Evolutionary conservation across 768 basidiomycete species (phyloP).

Genomic region (Hericium coralloides): DNA sequence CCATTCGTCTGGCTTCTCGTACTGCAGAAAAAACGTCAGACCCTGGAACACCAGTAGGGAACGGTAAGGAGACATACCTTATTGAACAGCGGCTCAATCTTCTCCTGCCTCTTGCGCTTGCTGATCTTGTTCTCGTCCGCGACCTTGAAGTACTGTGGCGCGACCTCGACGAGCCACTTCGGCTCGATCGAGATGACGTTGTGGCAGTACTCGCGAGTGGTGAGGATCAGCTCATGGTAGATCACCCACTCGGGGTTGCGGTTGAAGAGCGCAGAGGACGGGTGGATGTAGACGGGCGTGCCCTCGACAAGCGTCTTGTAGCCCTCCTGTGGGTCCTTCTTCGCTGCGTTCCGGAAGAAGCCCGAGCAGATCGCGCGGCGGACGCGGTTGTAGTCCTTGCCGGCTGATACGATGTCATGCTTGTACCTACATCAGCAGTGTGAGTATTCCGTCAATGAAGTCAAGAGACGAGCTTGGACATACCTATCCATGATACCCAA

Average conservation of each 20-base stretch:
- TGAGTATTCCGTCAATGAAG: conserved; percentile 8
- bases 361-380: conserved; percentile 95
- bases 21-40: conserved; percentile 25
- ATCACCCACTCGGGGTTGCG: conserved; percentile 93
- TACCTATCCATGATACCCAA: conserved; percentile 98
- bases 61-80: conserved; percentile 34
- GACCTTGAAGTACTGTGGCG: conserved; percentile 98
- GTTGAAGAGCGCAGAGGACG: conserved; percentile 94
- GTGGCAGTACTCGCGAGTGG: conserved; percentile 91
- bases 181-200: conserved; percentile 95
- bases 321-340: conserved; percentile 96
- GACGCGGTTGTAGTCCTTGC: conserved; percentile 85
- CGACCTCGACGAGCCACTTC: conserved; percentile 97
- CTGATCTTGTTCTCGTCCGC: conserved; percentile 97
- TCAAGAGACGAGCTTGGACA: conserved; percentile 16
- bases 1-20: conserved; percentile 94
- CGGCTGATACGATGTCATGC: conserved; percentile 91
- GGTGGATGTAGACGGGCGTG: conserved; percentile 98
- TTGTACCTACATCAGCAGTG: conserved; percentile 57
- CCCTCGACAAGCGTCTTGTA: conserved; percentile 97
- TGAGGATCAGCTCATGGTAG: conserved; percentile 93
- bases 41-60: not conserved
- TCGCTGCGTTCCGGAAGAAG: conserved; percentile 96
- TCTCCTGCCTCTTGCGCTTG: conserved; percentile 91
- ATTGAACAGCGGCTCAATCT: conserved; percentile 94